phyloP scores from a whole-genome alignment of 2,329 filamentous ascomycete species.

The Chaetomium strumarium region DNA sequence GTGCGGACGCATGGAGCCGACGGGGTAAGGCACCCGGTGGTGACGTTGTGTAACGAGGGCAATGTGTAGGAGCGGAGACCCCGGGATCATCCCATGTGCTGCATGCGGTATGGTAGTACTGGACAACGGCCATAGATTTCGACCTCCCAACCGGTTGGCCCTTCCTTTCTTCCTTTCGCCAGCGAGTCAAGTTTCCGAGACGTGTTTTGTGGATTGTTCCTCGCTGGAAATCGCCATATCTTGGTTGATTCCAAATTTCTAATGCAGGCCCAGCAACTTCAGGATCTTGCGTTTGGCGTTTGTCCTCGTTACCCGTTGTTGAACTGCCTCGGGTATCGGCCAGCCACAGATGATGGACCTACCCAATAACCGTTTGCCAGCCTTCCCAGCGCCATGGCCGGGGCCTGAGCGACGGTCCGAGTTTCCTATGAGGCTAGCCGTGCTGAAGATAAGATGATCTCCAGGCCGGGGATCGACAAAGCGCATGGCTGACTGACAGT shows the following conservation, averaged over 20 bases:
- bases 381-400: background rate
- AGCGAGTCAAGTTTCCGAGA: background rate
- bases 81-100: constrained; percentile 4
- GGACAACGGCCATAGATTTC: background rate
- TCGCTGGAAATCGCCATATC: too few relatives aligned
- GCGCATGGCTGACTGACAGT: background rate
- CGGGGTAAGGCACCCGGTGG: constrained; percentile 4
- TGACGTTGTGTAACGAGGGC: background rate
- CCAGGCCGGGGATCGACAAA: background rate
- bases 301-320: background rate
- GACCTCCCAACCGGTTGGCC: background rate
- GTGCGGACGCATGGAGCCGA: background rate
- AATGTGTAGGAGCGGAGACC: constrained; percentile 9
- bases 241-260: too few relatives aligned
- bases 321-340: background rate
- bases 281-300: constrained; percentile 1
- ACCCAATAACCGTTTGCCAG: background rate
- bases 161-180: background rate
- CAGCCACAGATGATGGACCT: background rate
- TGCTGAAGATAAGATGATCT: too few relatives aligned
- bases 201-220: too few relatives aligned
- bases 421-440: too few relatives aligned
- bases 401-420: too few relatives aligned
- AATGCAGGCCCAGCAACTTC: too few relatives aligned
- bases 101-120: constrained; percentile 1